Evolutionary conservation across 1,139 yeast species (phyloP).

Genomic region (Hemisphaericaspora lyxosophila): DNA sequence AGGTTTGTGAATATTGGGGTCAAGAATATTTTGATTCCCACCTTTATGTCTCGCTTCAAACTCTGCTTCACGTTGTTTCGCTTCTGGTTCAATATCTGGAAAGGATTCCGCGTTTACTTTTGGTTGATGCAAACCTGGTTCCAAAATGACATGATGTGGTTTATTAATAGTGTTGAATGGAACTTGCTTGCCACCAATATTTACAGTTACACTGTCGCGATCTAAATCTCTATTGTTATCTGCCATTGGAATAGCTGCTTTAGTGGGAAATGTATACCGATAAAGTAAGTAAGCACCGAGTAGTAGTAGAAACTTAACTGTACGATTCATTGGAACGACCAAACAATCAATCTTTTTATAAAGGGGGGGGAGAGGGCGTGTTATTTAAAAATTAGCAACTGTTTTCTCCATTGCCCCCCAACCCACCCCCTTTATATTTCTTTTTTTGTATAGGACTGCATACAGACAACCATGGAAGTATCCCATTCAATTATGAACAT

Average conservation of each 20-base stretch:
- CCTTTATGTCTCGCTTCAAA: constrained; percentile 13
- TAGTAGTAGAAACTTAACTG: constrained; percentile 10
- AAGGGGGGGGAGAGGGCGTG: not conserved
- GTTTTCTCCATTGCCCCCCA: not conserved
- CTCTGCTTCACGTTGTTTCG: constrained; percentile 26
- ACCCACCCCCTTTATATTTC: no score
- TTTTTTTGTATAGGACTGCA: not conserved
- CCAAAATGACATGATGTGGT: constrained; percentile 42
- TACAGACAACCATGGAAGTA: not conserved
- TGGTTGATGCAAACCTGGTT: constrained; percentile 30
- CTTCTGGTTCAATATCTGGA: constrained; percentile 31
- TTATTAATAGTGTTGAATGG: constrained; percentile 39
- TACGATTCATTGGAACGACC: constrained; percentile 11
- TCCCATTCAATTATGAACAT: no score
- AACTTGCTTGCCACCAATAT: constrained; percentile 38
- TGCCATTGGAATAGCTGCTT: constrained; percentile 7
- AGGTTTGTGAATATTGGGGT: constrained; percentile 26
- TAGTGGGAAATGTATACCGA: constrained; percentile 4
- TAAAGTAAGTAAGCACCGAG: constrained; percentile 10
- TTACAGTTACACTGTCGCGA: constrained; percentile 27
- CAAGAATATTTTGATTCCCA: constrained; percentile 8
- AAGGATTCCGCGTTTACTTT: constrained; percentile 19
- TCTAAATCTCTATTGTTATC: constrained; percentile 8
- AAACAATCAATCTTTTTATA: not conserved
- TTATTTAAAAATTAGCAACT: not conserved